Conservation (phyloP, 371 early-diverging fungal species). For the Phascolomyces articulosus region DNA sequence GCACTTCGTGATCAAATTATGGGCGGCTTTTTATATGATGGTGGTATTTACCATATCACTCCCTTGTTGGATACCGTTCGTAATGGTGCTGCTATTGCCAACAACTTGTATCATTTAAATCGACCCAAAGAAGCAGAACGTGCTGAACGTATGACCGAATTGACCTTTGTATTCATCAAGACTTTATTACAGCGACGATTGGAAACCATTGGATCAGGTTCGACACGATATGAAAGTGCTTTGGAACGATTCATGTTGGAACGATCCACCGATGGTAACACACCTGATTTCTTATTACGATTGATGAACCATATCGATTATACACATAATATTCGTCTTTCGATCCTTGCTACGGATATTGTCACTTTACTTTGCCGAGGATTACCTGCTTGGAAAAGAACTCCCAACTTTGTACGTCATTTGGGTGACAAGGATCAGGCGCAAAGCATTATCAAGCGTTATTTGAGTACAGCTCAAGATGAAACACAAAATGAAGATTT, state of each 20-base stretch:
- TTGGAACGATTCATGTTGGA: slow-evolving; percentile 24
- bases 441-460: slow-evolving; percentile 37
- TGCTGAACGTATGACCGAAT: slow-evolving; percentile 35
- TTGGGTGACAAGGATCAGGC: slow-evolving; percentile 46
- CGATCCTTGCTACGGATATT: slow-evolving; percentile 38
- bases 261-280: slow-evolving; percentile 19
- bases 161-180: slow-evolving; percentile 38
- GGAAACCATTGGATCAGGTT: slow-evolving; percentile 18
- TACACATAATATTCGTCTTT: slow-evolving; percentile 30
- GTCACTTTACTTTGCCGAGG: slow-evolving; percentile 35
- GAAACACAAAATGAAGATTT: slow-evolving; percentile 30
- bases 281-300: slow-evolving; percentile 39
- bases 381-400: slow-evolving; percentile 30
- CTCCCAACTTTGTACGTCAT: slow-evolving; percentile 43
- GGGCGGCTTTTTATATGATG: slow-evolving; percentile 39
- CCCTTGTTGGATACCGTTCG: slow-evolving; percentile 39
- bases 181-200: slow-evolving; percentile 33
- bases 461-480: slow-evolving; percentile 39
- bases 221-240: slow-evolving; percentile 9
- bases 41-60: slow-evolving; percentile 36
- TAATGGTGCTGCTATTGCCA: slow-evolving; percentile 36
- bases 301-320: slow-evolving; percentile 40
- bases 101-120: slow-evolving; percentile 25
- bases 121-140: slow-evolving; percentile 36
- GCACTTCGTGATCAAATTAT: slow-evolving; percentile 34